Evolutionary conservation across 805 yeast genomes (phyloP).

Genomic region (Yarrowia osloensis): DNA sequence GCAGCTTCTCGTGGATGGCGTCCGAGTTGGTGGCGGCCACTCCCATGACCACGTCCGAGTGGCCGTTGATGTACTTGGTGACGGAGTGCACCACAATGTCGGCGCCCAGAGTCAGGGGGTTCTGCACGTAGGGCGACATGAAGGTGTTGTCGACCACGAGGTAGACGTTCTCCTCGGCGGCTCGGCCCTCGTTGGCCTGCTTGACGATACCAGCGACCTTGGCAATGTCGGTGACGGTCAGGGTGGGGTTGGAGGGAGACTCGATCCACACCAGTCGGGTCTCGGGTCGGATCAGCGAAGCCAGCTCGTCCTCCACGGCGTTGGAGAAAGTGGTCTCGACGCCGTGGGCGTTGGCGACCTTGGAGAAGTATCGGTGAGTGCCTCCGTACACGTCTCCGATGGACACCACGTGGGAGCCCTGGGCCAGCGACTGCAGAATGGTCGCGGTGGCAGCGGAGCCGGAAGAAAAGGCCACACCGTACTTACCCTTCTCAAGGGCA

Average conservation of each 20-base stretch:
- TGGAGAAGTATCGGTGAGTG: constrained; percentile 85
- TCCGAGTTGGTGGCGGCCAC: constrained; percentile 70
- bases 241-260: constrained; percentile 86
- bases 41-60: constrained; percentile 89
- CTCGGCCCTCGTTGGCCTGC: constrained; percentile 48
- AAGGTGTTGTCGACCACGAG: constrained; percentile 88
- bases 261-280: constrained; percentile 85
- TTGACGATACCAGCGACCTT: constrained; percentile 60
- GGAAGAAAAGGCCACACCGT: constrained; percentile 71
- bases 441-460: constrained; percentile 85
- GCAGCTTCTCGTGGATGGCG: constrained; percentile 59
- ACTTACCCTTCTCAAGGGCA: constrained; percentile 71
- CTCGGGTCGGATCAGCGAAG: constrained; percentile 55
- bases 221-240: constrained; percentile 72
- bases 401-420: constrained; percentile 71
- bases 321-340: constrained; percentile 67
- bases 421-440: constrained; percentile 69
- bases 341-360: constrained; percentile 80
- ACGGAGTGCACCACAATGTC: constrained; percentile 87
- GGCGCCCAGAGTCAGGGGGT: constrained; percentile 81
- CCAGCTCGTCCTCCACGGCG: constrained; percentile 61
- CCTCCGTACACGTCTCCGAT: constrained; percentile 91
- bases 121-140: constrained; percentile 82
- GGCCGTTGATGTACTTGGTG: constrained; percentile 89
- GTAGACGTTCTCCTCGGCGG: constrained; percentile 48